Evolutionary conservation across 352 stramenopile genomes (phyloP).

Genomic region (Globisporangium solare): DNA sequence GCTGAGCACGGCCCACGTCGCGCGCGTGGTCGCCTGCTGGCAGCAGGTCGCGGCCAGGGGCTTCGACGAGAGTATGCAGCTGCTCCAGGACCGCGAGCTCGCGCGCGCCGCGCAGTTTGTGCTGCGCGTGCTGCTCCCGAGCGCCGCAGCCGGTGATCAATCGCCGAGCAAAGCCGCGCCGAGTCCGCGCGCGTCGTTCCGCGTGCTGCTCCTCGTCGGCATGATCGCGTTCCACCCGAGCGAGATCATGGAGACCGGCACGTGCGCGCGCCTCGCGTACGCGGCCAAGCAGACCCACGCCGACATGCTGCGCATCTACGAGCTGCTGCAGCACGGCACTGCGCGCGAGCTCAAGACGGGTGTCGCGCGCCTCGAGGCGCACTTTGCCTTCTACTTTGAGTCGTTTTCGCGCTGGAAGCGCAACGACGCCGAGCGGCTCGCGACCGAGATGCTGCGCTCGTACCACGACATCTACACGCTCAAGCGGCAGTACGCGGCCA

Average conservation of each 20-base stretch:
- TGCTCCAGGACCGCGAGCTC: slow-evolving; percentile 56
- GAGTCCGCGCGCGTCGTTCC: slow-evolving; percentile 39
- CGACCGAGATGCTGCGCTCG: slow-evolving; percentile 42
- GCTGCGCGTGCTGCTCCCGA: slow-evolving; percentile 46
- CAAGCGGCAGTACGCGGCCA: slow-evolving; percentile 37
- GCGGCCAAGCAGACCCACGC: slow-evolving; percentile 33
- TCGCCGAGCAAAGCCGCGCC: slow-evolving; percentile 11
- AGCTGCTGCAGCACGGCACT: slow-evolving; percentile 26
- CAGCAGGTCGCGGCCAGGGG: slow-evolving; percentile 23
- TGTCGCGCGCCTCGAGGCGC: slow-evolving; percentile 37
- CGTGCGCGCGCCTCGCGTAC: slow-evolving; percentile 38
- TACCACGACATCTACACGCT: slow-evolving; percentile 49
- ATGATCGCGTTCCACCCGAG: slow-evolving; percentile 62
- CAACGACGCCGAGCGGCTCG: slow-evolving; percentile 47
- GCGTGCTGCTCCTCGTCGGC: slow-evolving; percentile 66
- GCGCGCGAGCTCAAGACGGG: slow-evolving; percentile 37
- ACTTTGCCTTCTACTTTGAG: slow-evolving; percentile 68
- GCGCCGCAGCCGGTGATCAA: slow-evolving; percentile 3
- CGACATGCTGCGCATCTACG: slow-evolving; percentile 32
- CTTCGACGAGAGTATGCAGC: slow-evolving; percentile 62
- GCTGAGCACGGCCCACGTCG: slow-evolving; percentile 29
- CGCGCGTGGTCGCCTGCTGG: slow-evolving; percentile 40
- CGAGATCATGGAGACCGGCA: slow-evolving; percentile 57
- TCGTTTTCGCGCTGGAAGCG: slow-evolving; percentile 64
- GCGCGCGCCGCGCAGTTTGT: slow-evolving; percentile 45